Percentiles rank a stretch among this genome's conserved stretches.
These are phyloP conservation scores for Penicillium daleae DNA, from an alignment of 495 filamentous ascomycete species.

Conservation along the genomic window DNA sequence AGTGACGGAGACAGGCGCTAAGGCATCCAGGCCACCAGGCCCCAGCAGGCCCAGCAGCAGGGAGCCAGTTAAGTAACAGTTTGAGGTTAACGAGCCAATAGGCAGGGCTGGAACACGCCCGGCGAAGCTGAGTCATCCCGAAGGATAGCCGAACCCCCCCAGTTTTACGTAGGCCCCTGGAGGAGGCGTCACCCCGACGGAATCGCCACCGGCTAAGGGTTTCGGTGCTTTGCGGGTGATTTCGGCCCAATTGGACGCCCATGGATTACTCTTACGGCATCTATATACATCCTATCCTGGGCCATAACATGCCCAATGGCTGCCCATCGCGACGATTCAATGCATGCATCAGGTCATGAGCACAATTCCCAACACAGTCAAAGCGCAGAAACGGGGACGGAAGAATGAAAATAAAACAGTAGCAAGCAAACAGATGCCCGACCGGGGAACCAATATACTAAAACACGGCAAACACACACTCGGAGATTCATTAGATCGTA, in stretches of 20 bases:
- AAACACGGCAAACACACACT: constrained; percentile 2
- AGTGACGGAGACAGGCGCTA: constrained; percentile 23
- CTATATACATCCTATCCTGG: constrained; percentile 7
- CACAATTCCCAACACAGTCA: neutral
- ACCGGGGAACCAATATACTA: neutral
- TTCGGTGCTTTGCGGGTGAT: constrained; percentile 31
- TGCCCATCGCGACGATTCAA: neutral
- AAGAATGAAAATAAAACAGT: neutral
- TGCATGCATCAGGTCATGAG: constrained; percentile 3
- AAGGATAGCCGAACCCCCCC: constrained; percentile 20
- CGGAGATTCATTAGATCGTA: constrained; percentile 27
- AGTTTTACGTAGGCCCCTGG: neutral
- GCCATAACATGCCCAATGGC: neutral
- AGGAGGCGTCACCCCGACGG: neutral
- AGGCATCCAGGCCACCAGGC: neutral
- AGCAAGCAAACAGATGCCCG: neutral
- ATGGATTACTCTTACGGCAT: constrained; percentile 22
- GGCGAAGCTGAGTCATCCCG: constrained; percentile 37
- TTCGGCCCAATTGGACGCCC: constrained; percentile 31
- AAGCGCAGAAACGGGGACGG: neutral
- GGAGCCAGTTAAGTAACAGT: too few relatives aligned
- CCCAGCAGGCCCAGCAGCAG: too few relatives aligned
- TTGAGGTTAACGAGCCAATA: neutral
- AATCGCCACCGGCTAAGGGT: constrained; percentile 27
- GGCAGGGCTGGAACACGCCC: constrained; percentile 25